Evolutionary conservation across 1,139 yeast species (phyloP), one percentile per base, ranked within the genome.

Genomic region (Lodderomyces theae): DNA sequence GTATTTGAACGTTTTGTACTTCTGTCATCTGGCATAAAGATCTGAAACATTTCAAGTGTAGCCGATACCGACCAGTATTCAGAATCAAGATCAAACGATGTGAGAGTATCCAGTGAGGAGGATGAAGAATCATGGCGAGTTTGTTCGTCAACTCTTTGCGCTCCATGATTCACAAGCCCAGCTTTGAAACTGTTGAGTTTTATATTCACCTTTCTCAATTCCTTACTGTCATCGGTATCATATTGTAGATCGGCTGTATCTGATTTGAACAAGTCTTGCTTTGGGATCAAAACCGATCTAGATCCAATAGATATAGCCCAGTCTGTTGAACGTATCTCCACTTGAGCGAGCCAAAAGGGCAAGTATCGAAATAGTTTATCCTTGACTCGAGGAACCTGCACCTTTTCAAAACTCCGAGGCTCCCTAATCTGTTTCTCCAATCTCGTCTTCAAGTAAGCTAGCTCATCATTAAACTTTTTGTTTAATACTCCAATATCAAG

Each of bases 261-360:
- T 2, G 51, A 46, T 25, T 63, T 57, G 34, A 70, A 57, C 5
- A 69, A 50, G 37, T 66, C 64, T 16, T 70, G 66, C 9, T 74
- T 49, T 11, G 70, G 79, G 47, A 82, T 69, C 39, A 82, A 65
- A 0, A 82, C 72, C 0, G 88, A 82, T 38, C 86, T 66, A 0
- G 86, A 72, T 0, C 87, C 88, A 7, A 81, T 43, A 8, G 60
- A 51, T 0, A 80, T 36, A 3, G 56, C 53, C 3, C 73, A 52
- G 3, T 61, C 53, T 2, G 57, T 48, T 1, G 76, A 39, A 4
- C 53, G 56, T 3, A 79, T 19, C 22, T 62, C 61, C 8, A 68
- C 42, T 7, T 60, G 65, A 16, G 70, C 60, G 17, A 80, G 55
- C 77, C 81, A 77, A 1, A 50, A 42, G 0, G 86, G 86, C 17